Base-by-base conservation (phyloP, 441 rosid species). In the Hura crepitans region DNA sequence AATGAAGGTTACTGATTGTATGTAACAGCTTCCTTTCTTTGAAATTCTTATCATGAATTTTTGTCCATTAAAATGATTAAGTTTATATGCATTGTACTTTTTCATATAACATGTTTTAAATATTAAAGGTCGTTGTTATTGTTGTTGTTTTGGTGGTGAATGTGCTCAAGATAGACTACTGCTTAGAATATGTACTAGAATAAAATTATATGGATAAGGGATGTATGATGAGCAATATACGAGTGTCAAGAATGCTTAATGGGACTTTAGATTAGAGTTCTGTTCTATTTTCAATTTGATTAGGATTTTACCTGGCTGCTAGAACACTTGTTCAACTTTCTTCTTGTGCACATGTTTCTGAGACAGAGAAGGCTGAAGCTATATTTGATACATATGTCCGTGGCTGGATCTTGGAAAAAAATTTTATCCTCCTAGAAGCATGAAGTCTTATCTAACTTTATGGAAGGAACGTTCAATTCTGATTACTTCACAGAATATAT, bases 1-100 rank as follows among this genome's bases (percentile, higher is more conserved):
- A 72, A 86, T 92, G 96, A 90, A 79, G 86, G 95, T 92, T 77
- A 87, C 90, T 57, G 99, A 95, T 72, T 76, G 99, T 92, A 86
- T 62, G 99, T 89, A 67, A 45, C 62, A 23, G 56, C 39, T 76
- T 76, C 66, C 74, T 45, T 35, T 80, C 60, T 59, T 45, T 60
- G 15, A 33, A 20, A 54, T 35, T 30, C n/a, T 50, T n/a, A 1
- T 31, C 30, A 3, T 47, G 43, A 27, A 68, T 23, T 46, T 43
- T 17, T 57, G 62, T 18, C 22, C 22, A 31, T 30, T 4, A 18
- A 25, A 37, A 42, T 62, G 50, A 22, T 39, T 39, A 43, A 42
- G 30, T 12, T 62, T 11, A 10, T 42, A 22, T 6, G 17, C 27
- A n/a, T 23, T 13, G 2, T 63, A 6, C 63, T 30, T 33, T n/a